Conservation (phyloP, 148 eudicot species). For the Limonium bicolor region DNA sequence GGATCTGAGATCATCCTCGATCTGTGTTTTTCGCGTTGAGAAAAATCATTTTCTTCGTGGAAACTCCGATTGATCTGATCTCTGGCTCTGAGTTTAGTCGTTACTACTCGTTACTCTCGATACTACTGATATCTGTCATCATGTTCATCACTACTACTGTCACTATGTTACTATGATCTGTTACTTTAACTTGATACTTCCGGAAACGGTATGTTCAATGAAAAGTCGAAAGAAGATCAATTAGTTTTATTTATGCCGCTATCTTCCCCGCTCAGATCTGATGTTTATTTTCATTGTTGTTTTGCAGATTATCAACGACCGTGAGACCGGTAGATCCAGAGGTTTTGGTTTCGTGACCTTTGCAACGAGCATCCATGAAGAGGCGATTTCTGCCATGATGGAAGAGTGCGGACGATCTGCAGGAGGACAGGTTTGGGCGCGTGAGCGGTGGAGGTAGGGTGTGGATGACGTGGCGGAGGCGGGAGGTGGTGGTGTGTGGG, state of each 20-base stretch:
- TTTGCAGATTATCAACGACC: conserved; percentile 57
- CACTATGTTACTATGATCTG: conserved; percentile 10
- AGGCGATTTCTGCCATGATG: conserved; percentile 31
- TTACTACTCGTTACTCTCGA: conserved; percentile 3
- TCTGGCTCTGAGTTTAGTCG: conserved; percentile 4
- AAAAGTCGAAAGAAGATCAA: conserved; percentile 26
- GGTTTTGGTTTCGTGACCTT: conserved; percentile 88
- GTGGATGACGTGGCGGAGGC: too few relatives aligned
- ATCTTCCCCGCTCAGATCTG: conserved; percentile 9
- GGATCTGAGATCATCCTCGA: conserved; percentile 1
- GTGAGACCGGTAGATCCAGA: conserved; percentile 81
- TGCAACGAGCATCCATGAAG: conserved; percentile 31
- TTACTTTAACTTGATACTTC: conserved; percentile 17
- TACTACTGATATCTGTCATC: conserved; percentile 11
- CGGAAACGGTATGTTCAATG: conserved; percentile 75
- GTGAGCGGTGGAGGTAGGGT: conserved; percentile 5
- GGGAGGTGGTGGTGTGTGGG: too few relatives aligned
- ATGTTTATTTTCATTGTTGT: not conserved
- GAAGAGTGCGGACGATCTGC: too few relatives aligned
- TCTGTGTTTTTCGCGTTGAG: conserved; percentile 12
- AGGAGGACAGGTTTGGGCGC: too few relatives aligned
- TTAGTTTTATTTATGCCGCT: not conserved
- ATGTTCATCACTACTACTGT: conserved; percentile 1
- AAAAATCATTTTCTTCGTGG: conserved; percentile 29
- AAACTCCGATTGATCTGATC: conserved; percentile 5